phyloP scores from a whole-genome alignment of 2,329 filamentous ascomycete species.

The Rutstroemia sp. region DNA sequence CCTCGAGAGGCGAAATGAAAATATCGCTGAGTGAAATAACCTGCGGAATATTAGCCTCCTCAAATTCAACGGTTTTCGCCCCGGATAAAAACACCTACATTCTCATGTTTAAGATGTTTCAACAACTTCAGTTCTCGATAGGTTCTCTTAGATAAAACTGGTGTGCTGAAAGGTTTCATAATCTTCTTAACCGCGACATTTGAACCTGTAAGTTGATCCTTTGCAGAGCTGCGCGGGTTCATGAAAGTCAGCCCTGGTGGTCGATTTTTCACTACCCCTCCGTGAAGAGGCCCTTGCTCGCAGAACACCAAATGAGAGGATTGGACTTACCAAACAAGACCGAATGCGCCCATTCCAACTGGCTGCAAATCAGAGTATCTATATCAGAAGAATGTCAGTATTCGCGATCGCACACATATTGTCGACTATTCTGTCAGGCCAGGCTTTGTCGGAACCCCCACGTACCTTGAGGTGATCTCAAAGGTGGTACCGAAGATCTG shows the following conservation, averaged over 20 bases:
- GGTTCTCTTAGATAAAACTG: constrained; percentile 92
- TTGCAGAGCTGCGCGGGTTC: constrained; percentile 65
- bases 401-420: constrained; percentile 11
- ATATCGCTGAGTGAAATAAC: constrained; percentile 98
- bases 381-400: constrained; percentile 19
- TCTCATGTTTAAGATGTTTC: constrained; percentile 95
- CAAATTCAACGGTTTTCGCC: not conserved
- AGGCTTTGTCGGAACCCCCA: constrained; percentile 13
- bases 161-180: constrained; percentile 99
- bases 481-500: constrained; percentile 99
- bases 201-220: constrained; percentile 94
- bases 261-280: constrained; percentile 2
- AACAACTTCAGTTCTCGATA: constrained; percentile 96
- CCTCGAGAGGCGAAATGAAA: constrained; percentile 97
- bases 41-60: constrained; percentile 37
- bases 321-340: constrained; percentile 78
- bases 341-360: constrained; percentile 98
- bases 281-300: not conserved
- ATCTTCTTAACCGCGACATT: constrained; percentile 99
- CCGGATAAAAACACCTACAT: constrained; percentile 46
- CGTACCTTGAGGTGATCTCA: constrained; percentile 95
- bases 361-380: constrained; percentile 98
- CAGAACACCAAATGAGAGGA: not conserved
- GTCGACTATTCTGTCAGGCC: constrained; percentile 1
- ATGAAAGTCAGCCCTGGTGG: constrained; percentile 13